Evolutionary conservation across 208 protist genomes (phyloP), one percentile per base, ranked within the genome.

Genomic region (Crithidia acanthocephali): DNA sequence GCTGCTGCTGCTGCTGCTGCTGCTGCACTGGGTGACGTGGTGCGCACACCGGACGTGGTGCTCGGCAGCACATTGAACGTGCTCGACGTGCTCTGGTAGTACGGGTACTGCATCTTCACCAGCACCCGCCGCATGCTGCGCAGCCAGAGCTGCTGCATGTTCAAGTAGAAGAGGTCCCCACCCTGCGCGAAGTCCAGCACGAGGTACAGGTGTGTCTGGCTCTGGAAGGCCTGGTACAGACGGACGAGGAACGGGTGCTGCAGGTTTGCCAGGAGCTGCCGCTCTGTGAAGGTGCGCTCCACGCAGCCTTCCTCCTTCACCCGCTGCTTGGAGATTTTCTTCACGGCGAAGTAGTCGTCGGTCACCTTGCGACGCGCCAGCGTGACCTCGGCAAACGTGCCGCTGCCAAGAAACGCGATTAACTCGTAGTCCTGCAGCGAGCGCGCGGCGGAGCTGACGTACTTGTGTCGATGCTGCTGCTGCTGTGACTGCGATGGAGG

Each of bases 351-450:
- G n/a, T 91, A 76, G 62, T 90, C 78, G 9, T 74, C 45, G 11
- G 84, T 94, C n/a, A 67, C 52, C 13, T 83, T 80, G 64, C 87
- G 85, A 27, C 91, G 82, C 25, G 91, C 91, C 32, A 96, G 76
- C 15, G 91, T 96, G 27, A 96, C 91, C 68, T 96, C 91, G 6
- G 88, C 87, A 70, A 96, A 96, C 51, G 86, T 87, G 52, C 91
- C 91, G 35, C 51, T 84, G 55, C 91, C 91, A n/a, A 96, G 64
- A 60, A 91, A 93, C 8, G 91, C 91, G 42, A 96, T 80, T 15
- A 96, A 80, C 76, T 96, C 88, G 72, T 94, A 96, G 47, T 87
- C 81, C 67, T 89, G 83, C 60, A 96, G 72, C 7, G 84, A 93
- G n/a, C 86, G 84, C 4, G 88, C 91, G 35, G 91, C 91, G 30